Evolutionary conservation across 192 early-diverging fungal genomes (phyloP).

Genomic region (Mortierella antarctica): DNA sequence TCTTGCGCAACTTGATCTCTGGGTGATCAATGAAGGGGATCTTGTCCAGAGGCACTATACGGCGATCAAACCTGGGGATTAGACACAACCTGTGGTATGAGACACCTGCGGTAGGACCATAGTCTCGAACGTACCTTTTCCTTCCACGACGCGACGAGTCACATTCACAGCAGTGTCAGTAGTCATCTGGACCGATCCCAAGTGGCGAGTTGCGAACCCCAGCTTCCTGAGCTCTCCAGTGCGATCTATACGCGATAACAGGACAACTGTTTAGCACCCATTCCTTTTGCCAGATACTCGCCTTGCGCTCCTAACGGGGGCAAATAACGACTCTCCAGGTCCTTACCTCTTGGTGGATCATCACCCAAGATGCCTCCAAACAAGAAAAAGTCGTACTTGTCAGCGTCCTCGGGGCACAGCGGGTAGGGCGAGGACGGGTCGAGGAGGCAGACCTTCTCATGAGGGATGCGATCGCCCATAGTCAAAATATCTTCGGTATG

Average conservation of each 20-base stretch:
- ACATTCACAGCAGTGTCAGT: slow-evolving; percentile 87
- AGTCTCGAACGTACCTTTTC: slow-evolving; percentile 56
- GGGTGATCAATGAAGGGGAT: slow-evolving; percentile 80
- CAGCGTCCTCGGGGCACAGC: slow-evolving; percentile 73
- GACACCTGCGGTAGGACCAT: not conserved
- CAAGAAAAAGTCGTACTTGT: slow-evolving; percentile 75
- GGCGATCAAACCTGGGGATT: not conserved
- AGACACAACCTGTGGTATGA: not conserved
- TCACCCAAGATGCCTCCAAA: slow-evolving; percentile 87
- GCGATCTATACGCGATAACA: slow-evolving; percentile 43
- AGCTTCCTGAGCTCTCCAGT: slow-evolving; percentile 71
- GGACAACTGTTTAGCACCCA: too few species aligned
- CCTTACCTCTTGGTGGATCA: slow-evolving; percentile 71
- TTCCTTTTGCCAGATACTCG: too few species aligned
- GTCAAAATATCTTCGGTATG: slow-evolving; percentile 62
- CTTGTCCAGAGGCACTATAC: slow-evolving; percentile 64
- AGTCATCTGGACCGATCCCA: slow-evolving; percentile 86
- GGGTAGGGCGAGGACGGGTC: slow-evolving; percentile 71
- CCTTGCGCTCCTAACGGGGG: too few species aligned
- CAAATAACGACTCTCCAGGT: not conserved
- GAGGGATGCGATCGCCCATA: slow-evolving; percentile 57
- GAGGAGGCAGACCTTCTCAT: slow-evolving; percentile 72
- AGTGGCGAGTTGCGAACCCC: slow-evolving; percentile 76
- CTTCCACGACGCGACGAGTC: slow-evolving; percentile 72
- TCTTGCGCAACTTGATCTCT: slow-evolving; percentile 72